Percentiles rank a stretch among this genome's conserved stretches.
These are phyloP conservation scores for Cryptosporidium sp. DNA, from an alignment of 169 alveolate species.

Conservation along the genomic window DNA sequence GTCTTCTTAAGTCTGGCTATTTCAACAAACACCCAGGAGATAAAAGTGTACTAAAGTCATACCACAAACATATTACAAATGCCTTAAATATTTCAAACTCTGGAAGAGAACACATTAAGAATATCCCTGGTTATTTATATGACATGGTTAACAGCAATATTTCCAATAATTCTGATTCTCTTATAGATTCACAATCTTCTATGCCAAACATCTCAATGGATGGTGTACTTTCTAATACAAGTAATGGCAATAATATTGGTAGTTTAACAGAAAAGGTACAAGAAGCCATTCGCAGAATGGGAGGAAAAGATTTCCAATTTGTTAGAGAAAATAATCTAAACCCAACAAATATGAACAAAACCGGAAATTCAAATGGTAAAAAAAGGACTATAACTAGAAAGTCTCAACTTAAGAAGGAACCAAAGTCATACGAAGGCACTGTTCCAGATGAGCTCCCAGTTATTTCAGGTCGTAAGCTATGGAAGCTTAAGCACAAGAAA, in stretches of 20 bases:
- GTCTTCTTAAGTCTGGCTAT: constrained; percentile 66
- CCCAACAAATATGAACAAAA: constrained; percentile 13
- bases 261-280: constrained; percentile 46
- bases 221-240: not conserved
- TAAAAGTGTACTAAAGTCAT: constrained; percentile 46
- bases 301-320: constrained; percentile 61
- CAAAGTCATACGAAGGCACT: constrained; percentile 65
- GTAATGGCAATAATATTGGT: not conserved
- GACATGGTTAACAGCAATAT: constrained; percentile 36
- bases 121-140: constrained; percentile 40
- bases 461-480: constrained; percentile 79
- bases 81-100: constrained; percentile 36
- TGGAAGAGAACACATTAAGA: constrained; percentile 56
- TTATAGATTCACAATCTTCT: not conserved
- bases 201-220: constrained; percentile 5
- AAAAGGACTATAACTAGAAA: constrained; percentile 42
- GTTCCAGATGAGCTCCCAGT: constrained; percentile 79
- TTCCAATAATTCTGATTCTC: not conserved
- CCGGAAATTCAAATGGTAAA: not conserved
- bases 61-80: constrained; percentile 61
- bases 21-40: constrained; percentile 70
- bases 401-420: constrained; percentile 77
- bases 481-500: constrained; percentile 79
- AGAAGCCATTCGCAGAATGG: constrained; percentile 62
- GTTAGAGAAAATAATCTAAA: constrained; percentile 23